Evolutionary conservation across 495 filamentous ascomycete species (phyloP).

Genomic region (Podospora australis): DNA sequence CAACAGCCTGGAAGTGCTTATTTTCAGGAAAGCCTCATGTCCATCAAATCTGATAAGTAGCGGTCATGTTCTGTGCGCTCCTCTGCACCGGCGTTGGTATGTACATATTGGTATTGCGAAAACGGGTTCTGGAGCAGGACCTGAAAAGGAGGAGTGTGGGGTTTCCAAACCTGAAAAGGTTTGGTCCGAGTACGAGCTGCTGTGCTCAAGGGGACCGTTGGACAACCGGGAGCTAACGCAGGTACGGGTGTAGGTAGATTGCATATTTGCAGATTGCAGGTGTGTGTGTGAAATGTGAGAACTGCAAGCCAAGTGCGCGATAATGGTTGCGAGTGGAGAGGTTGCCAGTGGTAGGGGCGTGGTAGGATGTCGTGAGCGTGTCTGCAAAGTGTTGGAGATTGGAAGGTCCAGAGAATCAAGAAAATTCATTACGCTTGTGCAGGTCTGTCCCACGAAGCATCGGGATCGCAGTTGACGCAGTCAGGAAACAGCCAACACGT

Average conservation of each 20-base stretch:
- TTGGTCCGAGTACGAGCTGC: constrained; percentile 10
- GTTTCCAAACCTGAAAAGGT: not conserved
- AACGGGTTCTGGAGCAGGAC: no score
- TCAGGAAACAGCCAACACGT: constrained; percentile 2
- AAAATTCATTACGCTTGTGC: not conserved
- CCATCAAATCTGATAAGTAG: constrained; percentile 1
- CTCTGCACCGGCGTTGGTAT: no score
- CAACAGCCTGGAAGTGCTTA: no score
- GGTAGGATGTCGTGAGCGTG: no score
- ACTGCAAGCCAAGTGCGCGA: not conserved
- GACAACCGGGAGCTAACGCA: constrained; percentile 3
- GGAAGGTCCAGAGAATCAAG: not conserved
- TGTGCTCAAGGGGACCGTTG: constrained; percentile 6
- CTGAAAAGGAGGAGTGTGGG: no score
- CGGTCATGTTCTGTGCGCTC: no score
- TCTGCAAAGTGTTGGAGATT: constrained; percentile 5
- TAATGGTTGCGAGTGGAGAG: constrained; percentile 1
- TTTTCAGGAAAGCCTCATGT: no score
- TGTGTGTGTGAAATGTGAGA: not conserved
- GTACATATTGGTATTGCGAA: no score
- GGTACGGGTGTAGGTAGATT: constrained; percentile 6
- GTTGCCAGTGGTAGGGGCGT: no score
- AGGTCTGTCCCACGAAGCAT: not conserved
- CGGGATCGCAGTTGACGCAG: not conserved
- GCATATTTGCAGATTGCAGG: no score